These are phyloP conservation scores for Pseudocercospora vitis DNA, from an alignment of 2,329 filamentous ascomycete genomes.

Conservation along the genomic window DNA sequence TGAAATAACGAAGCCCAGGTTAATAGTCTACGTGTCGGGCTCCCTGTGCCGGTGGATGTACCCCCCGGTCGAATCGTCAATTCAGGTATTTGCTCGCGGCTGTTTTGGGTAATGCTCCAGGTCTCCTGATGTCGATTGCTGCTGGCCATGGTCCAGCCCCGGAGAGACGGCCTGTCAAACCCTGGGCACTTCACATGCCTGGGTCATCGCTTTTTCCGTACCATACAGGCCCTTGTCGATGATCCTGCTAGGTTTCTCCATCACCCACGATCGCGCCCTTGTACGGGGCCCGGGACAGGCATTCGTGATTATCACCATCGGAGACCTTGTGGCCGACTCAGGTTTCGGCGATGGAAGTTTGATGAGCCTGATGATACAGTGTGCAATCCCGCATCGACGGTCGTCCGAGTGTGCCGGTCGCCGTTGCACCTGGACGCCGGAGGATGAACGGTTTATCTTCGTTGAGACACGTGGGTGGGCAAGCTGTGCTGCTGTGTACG, in stretches of 20 bases:
- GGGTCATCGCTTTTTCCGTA: too few relatives aligned
- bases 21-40: background rate
- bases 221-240: constrained; percentile 3
- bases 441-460: background rate
- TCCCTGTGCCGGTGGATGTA: background rate
- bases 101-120: background rate
- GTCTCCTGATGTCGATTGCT: background rate
- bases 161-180: too few relatives aligned
- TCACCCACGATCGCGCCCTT: background rate
- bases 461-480: too few relatives aligned
- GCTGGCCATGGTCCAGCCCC: too few relatives aligned
- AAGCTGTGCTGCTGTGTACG: too few relatives aligned
- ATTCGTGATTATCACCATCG: background rate
- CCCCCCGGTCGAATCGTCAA: background rate
- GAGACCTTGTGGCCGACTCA: background rate
- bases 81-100: constrained; percentile 1
- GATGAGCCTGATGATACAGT: too few relatives aligned
- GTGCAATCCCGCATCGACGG: too few relatives aligned
- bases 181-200: too few relatives aligned
- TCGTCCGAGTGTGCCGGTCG: background rate
- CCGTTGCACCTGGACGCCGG: background rate
- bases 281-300: background rate
- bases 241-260: constrained; percentile 6
- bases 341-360: too few relatives aligned
- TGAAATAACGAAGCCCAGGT: background rate